phyloP scores from a whole-genome alignment of 2,329 filamentous ascomycete species.

The Arthrobotrys entomopaga region DNA sequence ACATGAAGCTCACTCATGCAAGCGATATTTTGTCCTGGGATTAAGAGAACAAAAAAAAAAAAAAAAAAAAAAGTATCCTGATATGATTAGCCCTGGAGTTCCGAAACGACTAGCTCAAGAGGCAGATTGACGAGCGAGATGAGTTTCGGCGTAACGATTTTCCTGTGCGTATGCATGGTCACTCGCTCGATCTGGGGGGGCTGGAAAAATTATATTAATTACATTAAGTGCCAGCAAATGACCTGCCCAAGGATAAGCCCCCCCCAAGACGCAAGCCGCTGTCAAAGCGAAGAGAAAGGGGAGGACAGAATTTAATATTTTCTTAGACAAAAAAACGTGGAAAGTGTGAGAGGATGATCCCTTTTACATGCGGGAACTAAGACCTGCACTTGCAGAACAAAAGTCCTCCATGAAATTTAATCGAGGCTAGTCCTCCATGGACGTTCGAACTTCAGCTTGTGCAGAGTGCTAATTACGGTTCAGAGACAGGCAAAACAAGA shows the following conservation, averaged over 20 bases:
- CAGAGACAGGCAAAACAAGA: neutral
- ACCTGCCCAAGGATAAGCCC: slow-evolving; percentile 6
- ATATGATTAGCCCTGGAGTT: slow-evolving; percentile 49
- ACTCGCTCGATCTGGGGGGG: slow-evolving; percentile 10
- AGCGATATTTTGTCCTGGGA: slow-evolving; percentile 22
- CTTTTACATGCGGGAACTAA: slow-evolving; percentile 36
- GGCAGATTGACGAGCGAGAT: neutral
- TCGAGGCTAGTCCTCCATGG: no score
- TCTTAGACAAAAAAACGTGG: slow-evolving; percentile 15
- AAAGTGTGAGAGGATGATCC: slow-evolving; percentile 33
- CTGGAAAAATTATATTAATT: no score
- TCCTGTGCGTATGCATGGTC: slow-evolving; percentile 28
- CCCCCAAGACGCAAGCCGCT: slow-evolving; percentile 3
- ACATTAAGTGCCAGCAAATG: slow-evolving; percentile 31
- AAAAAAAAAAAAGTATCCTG: no score
- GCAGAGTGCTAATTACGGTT: no score
- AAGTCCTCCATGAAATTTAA: no score
- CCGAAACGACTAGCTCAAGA: slow-evolving; percentile 41
- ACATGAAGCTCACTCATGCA: slow-evolving; percentile 45
- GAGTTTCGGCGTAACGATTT: slow-evolving; percentile 54
- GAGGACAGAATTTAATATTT: no score
- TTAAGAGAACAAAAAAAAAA: no score
- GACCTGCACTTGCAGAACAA: neutral
- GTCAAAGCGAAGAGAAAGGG: slow-evolving; percentile 29
- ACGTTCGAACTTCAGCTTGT: no score